phyloP scores from a whole-genome alignment of 2,329 filamentous ascomycete species.

The Teratosphaeria viscida region DNA sequence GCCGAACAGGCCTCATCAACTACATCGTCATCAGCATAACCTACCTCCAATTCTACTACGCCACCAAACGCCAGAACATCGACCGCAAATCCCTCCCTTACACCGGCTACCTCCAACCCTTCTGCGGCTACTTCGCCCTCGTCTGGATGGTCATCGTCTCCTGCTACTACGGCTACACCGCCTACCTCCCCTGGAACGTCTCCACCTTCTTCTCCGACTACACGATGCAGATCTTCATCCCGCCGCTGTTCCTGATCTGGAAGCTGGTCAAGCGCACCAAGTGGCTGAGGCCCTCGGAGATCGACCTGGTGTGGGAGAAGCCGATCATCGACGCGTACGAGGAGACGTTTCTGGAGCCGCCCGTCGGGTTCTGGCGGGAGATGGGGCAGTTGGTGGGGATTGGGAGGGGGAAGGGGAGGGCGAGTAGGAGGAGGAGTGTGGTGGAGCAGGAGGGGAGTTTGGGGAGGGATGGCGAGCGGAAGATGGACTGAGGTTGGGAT shows the following conservation, averaged over 20 bases:
- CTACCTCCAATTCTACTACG: constrained; percentile 50
- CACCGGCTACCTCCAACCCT: constrained; percentile 46
- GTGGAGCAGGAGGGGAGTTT: not conserved
- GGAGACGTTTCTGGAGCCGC: constrained; percentile 37
- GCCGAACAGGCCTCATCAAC: constrained; percentile 1
- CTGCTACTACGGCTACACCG: constrained; percentile 46
- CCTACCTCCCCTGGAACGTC: constrained; percentile 37
- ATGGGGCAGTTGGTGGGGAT: constrained; percentile 21
- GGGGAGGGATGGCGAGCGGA: not conserved
- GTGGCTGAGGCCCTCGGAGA: constrained; percentile 42
- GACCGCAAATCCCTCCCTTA: constrained; percentile 48
- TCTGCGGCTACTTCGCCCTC: constrained; percentile 34
- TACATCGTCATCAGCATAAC: constrained; percentile 47
- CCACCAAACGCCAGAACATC: constrained; percentile 40
- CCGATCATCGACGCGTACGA: constrained; percentile 51
- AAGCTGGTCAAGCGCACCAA: constrained; percentile 54
- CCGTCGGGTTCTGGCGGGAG: constrained; percentile 47
- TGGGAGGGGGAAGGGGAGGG: not conserved
- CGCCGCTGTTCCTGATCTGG: constrained; percentile 48
- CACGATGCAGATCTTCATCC: constrained; percentile 24
- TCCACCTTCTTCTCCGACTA: constrained; percentile 39
- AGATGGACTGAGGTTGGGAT: not conserved
- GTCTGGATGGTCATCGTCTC: constrained; percentile 26
- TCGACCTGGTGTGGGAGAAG: constrained; percentile 53
- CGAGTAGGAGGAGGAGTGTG: not conserved